These are phyloP conservation scores for Microbotryum silenes-acaulis DNA, from an alignment of 1,284 basidiomycete genomes.

Conservation along the genomic window DNA sequence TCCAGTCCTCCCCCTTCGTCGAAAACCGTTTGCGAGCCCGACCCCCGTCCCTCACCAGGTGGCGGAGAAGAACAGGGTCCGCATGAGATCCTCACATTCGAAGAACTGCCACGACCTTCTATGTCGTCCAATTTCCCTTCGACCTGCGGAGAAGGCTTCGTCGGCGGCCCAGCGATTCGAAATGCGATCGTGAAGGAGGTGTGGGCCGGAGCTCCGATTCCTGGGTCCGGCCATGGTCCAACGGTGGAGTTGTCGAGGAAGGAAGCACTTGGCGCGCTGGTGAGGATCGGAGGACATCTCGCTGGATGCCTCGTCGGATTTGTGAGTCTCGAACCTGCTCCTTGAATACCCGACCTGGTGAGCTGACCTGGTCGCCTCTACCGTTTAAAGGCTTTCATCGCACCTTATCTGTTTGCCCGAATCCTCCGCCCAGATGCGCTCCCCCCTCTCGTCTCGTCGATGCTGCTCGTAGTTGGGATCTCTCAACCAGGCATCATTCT, in stretches of 20 bases:
- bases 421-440: background rate
- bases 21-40: no score
- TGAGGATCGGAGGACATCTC: slow-evolving; percentile 25
- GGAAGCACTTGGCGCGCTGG: slow-evolving; percentile 20
- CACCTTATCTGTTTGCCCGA: slow-evolving; percentile 13
- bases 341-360: background rate
- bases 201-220: slow-evolving; percentile 9
- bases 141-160: slow-evolving; percentile 7
- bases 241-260: slow-evolving; percentile 18
- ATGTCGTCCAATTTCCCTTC: background rate
- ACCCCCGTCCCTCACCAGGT: no score
- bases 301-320: slow-evolving; percentile 34
- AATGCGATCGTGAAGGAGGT: slow-evolving; percentile 15
- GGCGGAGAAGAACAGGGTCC: background rate
- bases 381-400: slow-evolving; percentile 12
- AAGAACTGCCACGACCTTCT: background rate
- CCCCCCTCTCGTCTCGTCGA: background rate
- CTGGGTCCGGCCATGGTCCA: slow-evolving; percentile 13
- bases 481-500: slow-evolving; percentile 18
- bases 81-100: slow-evolving; percentile 3
- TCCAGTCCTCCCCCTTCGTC: no score
- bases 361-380: background rate
- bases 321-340: slow-evolving; percentile 6
- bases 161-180: slow-evolving; percentile 8
- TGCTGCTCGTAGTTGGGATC: slow-evolving; percentile 20